A percentile compares a stretch with the other conserved stretches of the same genome.
Conservation (phyloP, 805 yeast genomes). For the Tetrapisispora taiwanensis region DNA sequence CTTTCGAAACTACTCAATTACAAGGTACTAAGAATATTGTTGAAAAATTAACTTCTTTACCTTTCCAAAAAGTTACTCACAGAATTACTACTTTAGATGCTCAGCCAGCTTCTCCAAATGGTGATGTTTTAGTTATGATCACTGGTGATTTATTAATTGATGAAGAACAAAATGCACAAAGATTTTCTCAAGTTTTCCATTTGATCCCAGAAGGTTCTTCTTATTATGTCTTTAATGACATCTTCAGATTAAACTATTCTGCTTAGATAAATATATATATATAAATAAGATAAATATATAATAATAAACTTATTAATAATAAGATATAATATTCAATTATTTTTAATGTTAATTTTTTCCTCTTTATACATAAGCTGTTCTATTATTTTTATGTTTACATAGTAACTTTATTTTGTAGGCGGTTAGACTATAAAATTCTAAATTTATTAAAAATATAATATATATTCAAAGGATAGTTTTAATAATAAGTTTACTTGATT, state of each 20-base stretch:
- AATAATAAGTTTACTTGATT: too few species aligned
- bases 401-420: too few species aligned
- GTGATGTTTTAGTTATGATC: slow-evolving; percentile 93
- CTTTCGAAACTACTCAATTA: slow-evolving; percentile 86
- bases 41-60: slow-evolving; percentile 81
- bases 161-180: slow-evolving; percentile 90
- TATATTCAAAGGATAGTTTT: too few species aligned
- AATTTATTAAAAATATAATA: too few species aligned
- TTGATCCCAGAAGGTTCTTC: slow-evolving; percentile 86
- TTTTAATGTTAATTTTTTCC: too few species aligned
- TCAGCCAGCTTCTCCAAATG: slow-evolving; percentile 89
- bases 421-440: too few species aligned
- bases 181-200: slow-evolving; percentile 96
- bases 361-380: too few species aligned
- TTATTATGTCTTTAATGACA: slow-evolving; percentile 91
- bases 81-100: slow-evolving; percentile 93
- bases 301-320: not conserved
- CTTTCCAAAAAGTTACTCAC: slow-evolving; percentile 88
- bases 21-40: slow-evolving; percentile 92
- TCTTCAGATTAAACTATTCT: slow-evolving; percentile 85
- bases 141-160: slow-evolving; percentile 89
- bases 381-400: too few species aligned
- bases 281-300: not conserved
- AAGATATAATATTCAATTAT: too few species aligned
- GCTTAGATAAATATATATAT: slow-evolving; percentile 28